Evolutionary conservation across 2,329 filamentous ascomycete species (phyloP).

Genomic region (Tolypocladium guangdongense): DNA sequence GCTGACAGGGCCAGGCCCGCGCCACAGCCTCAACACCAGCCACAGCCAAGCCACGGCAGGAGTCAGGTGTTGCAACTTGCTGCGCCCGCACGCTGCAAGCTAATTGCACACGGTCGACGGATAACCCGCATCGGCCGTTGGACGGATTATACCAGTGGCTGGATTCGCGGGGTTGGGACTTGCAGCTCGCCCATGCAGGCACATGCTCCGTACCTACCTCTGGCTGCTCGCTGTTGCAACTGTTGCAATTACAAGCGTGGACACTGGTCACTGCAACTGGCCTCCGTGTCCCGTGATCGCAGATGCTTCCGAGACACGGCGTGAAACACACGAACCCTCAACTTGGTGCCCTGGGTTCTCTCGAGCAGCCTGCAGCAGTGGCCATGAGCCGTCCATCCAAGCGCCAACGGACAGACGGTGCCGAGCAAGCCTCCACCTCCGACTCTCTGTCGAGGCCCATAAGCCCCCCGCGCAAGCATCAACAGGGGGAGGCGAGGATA

Average conservation of each 20-base stretch:
- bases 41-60: neutral
- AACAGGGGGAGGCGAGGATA: slow-evolving; percentile 5
- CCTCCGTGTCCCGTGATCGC: neutral
- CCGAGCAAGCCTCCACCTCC: slow-evolving; percentile 1
- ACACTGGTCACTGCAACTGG: no score
- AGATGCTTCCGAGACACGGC: neutral
- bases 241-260: neutral
- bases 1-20: neutral
- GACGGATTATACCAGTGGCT: neutral
- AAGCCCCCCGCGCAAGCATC: slow-evolving; percentile 33
- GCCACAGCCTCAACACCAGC: neutral
- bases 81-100: neutral
- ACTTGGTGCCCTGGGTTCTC: neutral
- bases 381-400: slow-evolving; percentile 21
- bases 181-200: neutral
- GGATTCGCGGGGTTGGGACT: neutral
- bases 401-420: slow-evolving; percentile 13
- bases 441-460: slow-evolving; percentile 27
- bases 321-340: neutral
- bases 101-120: no score
- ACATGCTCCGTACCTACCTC: neutral
- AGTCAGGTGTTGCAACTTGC: no score
- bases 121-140: neutral
- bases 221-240: neutral
- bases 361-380: neutral